Evolutionary conservation across 306 rosid species (phyloP).

Genomic region (Crotalaria pallida): DNA sequence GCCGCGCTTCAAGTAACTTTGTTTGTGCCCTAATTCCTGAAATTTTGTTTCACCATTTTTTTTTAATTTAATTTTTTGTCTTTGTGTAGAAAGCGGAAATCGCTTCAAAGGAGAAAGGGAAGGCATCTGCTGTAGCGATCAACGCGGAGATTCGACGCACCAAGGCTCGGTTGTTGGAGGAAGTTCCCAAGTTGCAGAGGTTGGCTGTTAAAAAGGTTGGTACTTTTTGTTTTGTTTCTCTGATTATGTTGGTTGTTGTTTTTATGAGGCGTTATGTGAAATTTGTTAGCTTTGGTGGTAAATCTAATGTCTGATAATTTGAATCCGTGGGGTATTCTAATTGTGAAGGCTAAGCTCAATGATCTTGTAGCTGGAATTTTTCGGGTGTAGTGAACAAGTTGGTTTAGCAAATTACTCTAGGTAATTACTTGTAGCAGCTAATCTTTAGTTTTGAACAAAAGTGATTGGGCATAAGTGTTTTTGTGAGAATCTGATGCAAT

Average conservation of each 20-base stretch:
- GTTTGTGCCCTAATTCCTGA: not conserved
- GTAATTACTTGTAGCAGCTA: not conserved
- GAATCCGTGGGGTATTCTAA: not conserved
- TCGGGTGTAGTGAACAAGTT: not conserved
- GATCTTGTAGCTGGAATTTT: not conserved
- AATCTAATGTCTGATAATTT: not conserved
- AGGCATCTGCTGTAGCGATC: conserved; percentile 86
- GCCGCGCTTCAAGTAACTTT: conserved; percentile 69
- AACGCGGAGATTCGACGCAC: conserved; percentile 99
- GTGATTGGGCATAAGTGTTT: too few relatives aligned
- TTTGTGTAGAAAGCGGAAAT: conserved; percentile 92
- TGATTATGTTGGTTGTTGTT: not conserved
- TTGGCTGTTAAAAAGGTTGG: conserved; percentile 83
- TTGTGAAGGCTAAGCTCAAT: conserved; percentile 1
- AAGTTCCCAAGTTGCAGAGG: conserved; percentile 93
- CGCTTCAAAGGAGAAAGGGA: conserved; percentile 81
- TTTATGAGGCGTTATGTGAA: not conserved
- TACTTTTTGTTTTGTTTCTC: not conserved
- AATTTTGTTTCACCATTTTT: not conserved
- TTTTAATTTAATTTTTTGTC: not conserved
- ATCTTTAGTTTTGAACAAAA: not conserved
- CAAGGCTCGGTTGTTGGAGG: conserved; percentile 84
- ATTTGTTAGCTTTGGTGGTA: not conserved
- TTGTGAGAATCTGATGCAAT: too few relatives aligned
- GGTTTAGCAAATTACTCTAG: conserved; percentile 6